A percentile compares a stretch with the other conserved stretches of the same genome.
Evolutionary conservation across 495 filamentous ascomycete species (phyloP).

Genomic region (Parachaetomium inaequale): DNA sequence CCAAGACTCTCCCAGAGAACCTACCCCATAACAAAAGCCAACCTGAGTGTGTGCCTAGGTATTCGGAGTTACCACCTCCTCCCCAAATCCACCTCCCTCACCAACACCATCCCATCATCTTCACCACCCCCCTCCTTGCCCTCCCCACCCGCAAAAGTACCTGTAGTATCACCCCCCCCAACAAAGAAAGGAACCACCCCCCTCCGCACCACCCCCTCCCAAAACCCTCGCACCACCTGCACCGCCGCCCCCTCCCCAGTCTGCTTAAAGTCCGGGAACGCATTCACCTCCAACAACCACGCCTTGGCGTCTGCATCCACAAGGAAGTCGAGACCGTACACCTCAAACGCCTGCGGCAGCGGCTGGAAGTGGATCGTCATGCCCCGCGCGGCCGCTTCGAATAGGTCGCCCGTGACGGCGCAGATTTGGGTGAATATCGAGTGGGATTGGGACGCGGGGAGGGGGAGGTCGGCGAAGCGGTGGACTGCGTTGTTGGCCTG

Average conservation of each 20-base stretch:
- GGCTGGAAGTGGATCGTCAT: conserved; percentile 92
- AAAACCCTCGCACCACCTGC: conserved; percentile 68
- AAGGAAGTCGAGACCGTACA: conserved; percentile 89
- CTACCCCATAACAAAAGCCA: neutral
- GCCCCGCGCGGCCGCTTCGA: conserved; percentile 74
- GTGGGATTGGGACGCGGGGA: conserved; percentile 26
- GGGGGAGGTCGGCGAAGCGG: conserved; percentile 65
- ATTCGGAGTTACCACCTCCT: conserved; percentile 22
- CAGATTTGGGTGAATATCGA: conserved; percentile 69
- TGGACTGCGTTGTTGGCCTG: conserved; percentile 48
- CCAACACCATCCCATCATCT: conserved; percentile 34
- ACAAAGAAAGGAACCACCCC: conserved; percentile 49
- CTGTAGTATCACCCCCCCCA: neutral
- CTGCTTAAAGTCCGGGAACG: conserved; percentile 92
- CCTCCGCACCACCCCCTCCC: conserved; percentile 64
- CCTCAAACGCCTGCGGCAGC: conserved; percentile 80
- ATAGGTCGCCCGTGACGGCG: conserved; percentile 64
- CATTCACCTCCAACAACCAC: conserved; percentile 90
- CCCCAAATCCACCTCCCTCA: conserved; percentile 36
- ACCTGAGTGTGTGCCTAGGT: no score
- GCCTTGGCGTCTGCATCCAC: conserved; percentile 61
- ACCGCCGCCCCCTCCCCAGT: conserved; percentile 71
- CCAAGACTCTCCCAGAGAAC: neutral
- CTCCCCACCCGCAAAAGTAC: neutral
- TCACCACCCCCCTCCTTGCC: conserved; percentile 1